Base-by-base conservation (phyloP, 2,329 filamentous ascomycete genomes). In the Parastagonospora avenae region DNA sequence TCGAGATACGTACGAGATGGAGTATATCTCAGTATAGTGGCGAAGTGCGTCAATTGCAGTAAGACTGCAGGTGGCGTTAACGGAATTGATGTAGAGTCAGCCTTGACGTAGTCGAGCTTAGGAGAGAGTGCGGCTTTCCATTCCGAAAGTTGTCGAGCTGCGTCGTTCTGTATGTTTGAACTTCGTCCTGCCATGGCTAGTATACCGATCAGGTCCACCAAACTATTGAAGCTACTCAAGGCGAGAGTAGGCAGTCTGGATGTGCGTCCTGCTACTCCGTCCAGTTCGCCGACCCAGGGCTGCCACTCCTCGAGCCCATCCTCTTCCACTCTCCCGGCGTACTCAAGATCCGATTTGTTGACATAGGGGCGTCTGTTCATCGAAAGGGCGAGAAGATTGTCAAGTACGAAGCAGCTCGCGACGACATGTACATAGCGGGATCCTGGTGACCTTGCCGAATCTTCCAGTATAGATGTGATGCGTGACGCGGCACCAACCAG, bases 291-390 rank as follows among this genome's bases (percentile, higher is more conserved):
- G 24, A 78, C 77, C 88, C 88, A 91, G 1, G 85, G 84, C 56
- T 88, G 84, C 87, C 87, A 90, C 73, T 90, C 87, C 62, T 91
- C 88, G 27, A 87, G 73, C 1, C 86, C 86, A 61, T 89, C 85
- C 67, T 89, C 85, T 30, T 83, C 78, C 3, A 88, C 73, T 4
- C 74, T 71, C 4, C 79, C 79, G 30, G 78, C 66, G 30, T 71
- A 68, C 15, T 74, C 69, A 29, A 83, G 62, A 45, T 83, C 80
- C 9, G 77, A 75, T 9, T 71, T 66, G 47, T 74, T 73, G 2
- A 87, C 74, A 63, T 82, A 81, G 2, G 82, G 76, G 10, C 76
- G 70, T 29, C 76, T 76, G 14, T 78, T 72, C 3, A 85, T 72
- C 3, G 80, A 75, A 15, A 81, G 67, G 10, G 82, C 80, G 8